Base-by-base conservation (phyloP, 176 grass and related monocot species). In the Oryza meridionalis region DNA sequence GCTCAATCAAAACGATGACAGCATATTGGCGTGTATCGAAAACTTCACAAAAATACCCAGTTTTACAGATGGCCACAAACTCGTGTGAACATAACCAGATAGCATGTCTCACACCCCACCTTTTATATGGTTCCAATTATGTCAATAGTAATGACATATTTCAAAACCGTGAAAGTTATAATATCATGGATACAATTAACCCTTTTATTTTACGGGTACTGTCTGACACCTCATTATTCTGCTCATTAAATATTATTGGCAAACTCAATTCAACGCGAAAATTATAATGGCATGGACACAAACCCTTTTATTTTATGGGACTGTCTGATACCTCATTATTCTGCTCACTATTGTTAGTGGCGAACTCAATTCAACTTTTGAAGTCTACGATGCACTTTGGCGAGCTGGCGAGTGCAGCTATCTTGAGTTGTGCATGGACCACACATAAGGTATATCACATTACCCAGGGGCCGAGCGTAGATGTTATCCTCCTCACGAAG, bases 361-460 rank as follows among this genome's bases (percentile, higher is more conserved):
- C 10, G 74, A 32, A 40, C 21, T 78, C 61, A 70, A 75, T 63
- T 88, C 27, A 95, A 82, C 31, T 66, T 75, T 19, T 65, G 31
- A 31, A 95, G 81, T 79, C 89, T 92, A 25, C 61, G 31, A 70
- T 90, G 89, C 19, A 98, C 83, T 76, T 90, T 93, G 63, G 32
- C 31, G 74, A 98, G 93, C 68, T 95, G 93, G 75, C 84, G 69
- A 15, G 84, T 85, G 70, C 96, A 98, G 47, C 77, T 79, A 78
- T 92, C 88, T 72, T 13, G 70, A 46, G 87, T 65, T 75, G 96
- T 92, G 72, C 96, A 98, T 3, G 96, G 96, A 12, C 96, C 91
- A 44, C 91, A 98, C 93, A 98, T 95, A 22, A 98, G 87, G 79
- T 95, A 98, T 87, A 98, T 92, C 66, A 98, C 89, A 65, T 95